Evolutionary conservation across 495 filamentous ascomycete species (phyloP), one percentile per base, ranked within the genome.

Genomic region (Thermochaetoides thermophila): DNA sequence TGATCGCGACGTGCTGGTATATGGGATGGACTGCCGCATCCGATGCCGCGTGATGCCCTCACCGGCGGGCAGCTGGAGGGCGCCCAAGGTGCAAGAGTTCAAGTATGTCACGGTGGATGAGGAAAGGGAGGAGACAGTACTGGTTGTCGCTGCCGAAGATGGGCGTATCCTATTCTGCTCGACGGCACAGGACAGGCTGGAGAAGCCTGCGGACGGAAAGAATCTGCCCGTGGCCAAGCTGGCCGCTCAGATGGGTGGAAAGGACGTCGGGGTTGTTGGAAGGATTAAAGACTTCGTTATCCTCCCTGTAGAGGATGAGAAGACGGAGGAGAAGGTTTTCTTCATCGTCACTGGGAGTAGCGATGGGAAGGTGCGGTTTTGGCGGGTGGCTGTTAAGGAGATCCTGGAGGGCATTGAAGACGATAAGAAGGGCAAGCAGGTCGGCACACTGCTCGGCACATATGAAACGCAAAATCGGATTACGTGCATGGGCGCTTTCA

Each of bases 81-180:
- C 84, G 17, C 85, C 72, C 18, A 95, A 93, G 58, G 53, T 96
- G 34, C 85, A 93, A 43, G 71, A 84, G 51, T 55, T 94, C 26
- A 63, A 66, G 34, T 95, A 92, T 53, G 44, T 89, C 14, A 49
- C 57, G 18, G 49, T 61, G 11, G 57, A 59, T 12, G 59, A 62
- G 17, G 52, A 60, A 19, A 59, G 56, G 11, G 53, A 60, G 14
- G 58, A 56, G 18, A 51, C 56, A 18, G 49, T 87, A 7, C 51
- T 97, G 25, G 76, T 75, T 1, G 61, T 91, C 5, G 82, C 84
- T n/a, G 95, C 89, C 0, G 89, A 96, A 51, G 87, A 96, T 53
- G 89, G 91, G 13, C 66, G 80, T 27, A 62, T 97, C 13, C 42
- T 92, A 21, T 92, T 97, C 53, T 94, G 84, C 49, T 74, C 74